Evolutionary conservation across 2,329 filamentous ascomycete species (phyloP), one percentile per base, ranked within the genome.

Genomic region (Orbilia javanica): DNA sequence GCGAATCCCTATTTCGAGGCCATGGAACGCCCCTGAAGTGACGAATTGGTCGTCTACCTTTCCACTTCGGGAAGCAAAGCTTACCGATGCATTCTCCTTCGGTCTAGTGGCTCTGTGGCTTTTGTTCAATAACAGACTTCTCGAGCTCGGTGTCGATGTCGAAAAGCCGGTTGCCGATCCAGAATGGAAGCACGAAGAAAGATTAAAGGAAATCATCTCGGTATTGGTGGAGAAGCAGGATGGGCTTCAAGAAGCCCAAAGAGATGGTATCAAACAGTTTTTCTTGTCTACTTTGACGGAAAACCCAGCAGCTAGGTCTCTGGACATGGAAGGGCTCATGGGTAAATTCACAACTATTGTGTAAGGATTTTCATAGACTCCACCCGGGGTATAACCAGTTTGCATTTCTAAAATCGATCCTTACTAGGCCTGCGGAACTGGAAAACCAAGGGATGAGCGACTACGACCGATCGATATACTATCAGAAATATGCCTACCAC

Each of bases 21-120:
- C 71, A 2, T 80, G 79, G 79, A 57, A 72, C 42, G 79, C 79
- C 11, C 79, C 79, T 18, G 79, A 80, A 48, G 66, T 67, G n/a
- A 31, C 67, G 13, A 25, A 39, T 7, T 29, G 55, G 31, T 25
- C 36, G 29, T 13, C 18, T 0, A 39, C 42, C 15, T 77, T 79
- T 22, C 18, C 20, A 5, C 22, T 64, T 7, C 18, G 25, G 7
- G 31, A 57, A 48, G 79, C 79, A 3, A 66, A 70, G 46, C 55
- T 39, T 36, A 76, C 65, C 42, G 79, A 80, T 46, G 65, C 80
- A 7, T 80, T 53, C 44, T 80, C 79, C 11, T 79, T 74, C 53
- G 71, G 70, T 3, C 42, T 79, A 22, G n/a, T 80, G 13, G 79
- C 68, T 36, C 22, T 79, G 7, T 80, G 79, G 79, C 27, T 80